These are phyloP conservation scores for Backusella circina DNA, from an alignment of 192 early-diverging fungal species.

Conservation along the genomic window DNA sequence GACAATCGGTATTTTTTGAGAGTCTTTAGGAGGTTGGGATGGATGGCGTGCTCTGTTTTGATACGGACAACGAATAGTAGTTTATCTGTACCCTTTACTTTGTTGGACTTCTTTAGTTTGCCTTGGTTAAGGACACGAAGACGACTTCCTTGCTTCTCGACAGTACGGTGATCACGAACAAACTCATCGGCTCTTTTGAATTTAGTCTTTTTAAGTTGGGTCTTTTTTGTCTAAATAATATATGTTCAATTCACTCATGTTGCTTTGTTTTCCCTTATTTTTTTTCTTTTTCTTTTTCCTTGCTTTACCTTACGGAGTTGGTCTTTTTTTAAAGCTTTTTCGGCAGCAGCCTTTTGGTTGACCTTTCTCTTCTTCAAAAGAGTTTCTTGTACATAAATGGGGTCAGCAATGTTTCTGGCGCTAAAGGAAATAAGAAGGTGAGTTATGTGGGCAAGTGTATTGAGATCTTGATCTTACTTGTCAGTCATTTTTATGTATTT, in stretches of 20 bases:
- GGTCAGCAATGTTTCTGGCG: conserved; percentile 45
- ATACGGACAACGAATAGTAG: conserved; percentile 17
- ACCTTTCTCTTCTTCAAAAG: conserved; percentile 78
- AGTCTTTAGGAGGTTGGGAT: conserved; percentile 3
- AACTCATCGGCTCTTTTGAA: conserved; percentile 26
- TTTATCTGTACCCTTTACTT: background rate
- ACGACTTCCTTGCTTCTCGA: conserved; percentile 12
- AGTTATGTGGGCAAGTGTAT: background rate
- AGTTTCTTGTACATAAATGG: conserved; percentile 74
- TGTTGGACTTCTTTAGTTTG: background rate
- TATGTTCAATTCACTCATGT: background rate
- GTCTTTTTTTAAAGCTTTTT: conserved; percentile 30
- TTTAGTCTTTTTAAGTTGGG: conserved; percentile 10
- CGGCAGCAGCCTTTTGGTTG: conserved; percentile 62
- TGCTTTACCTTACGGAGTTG: conserved; percentile 3
- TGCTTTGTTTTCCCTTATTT: background rate
- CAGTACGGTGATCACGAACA: background rate
- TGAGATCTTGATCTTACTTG: background rate
- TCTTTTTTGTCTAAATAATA: conserved; percentile 2
- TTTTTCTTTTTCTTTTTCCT: too few relatives aligned
- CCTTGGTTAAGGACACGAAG: conserved; percentile 3
- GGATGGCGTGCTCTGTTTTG: background rate
- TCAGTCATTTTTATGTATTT: background rate
- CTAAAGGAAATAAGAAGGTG: conserved; percentile 10
- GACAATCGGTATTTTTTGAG: conserved; percentile 4